Percentiles rank a stretch among this genome's conserved stretches.
phyloP scores from a whole-genome alignment of 305 asterid species.

The Fraxinus paxiana region DNA sequence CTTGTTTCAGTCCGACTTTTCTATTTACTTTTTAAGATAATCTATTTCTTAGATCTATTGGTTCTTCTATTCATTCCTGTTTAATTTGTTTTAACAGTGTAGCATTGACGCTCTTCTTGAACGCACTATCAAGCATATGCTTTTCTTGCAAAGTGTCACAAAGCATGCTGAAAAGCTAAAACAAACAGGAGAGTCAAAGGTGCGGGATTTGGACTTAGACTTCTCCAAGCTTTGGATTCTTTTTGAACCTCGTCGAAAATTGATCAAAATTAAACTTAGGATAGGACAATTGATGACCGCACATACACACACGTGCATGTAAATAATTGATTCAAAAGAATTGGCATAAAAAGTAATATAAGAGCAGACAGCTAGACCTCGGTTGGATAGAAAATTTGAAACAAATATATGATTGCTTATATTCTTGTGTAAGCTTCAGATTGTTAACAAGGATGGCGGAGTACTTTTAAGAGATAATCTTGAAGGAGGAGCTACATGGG shows the following conservation, averaged over 20 bases:
- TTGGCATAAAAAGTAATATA: neutral
- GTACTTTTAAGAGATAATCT: slow-evolving; percentile 44
- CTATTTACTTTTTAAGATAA: neutral
- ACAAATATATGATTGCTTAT: slow-evolving; percentile 4
- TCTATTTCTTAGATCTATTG: neutral
- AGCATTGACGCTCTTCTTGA: slow-evolving; percentile 80
- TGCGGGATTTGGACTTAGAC: slow-evolving; percentile 10
- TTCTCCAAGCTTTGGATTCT: neutral
- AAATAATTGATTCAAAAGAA: neutral
- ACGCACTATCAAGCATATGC: slow-evolving; percentile 77
- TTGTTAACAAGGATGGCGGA: slow-evolving; percentile 53
- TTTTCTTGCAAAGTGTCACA: slow-evolving; percentile 71
- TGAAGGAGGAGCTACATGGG: slow-evolving; percentile 85
- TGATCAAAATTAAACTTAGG: neutral
- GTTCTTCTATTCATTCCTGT: neutral
- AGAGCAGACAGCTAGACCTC: neutral
- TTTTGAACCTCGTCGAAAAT: neutral
- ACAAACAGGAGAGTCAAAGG: slow-evolving; percentile 64
- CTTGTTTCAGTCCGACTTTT: neutral
- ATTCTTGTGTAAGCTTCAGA: slow-evolving; percentile 33
- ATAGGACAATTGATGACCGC: neutral
- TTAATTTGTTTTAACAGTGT: slow-evolving; percentile 49
- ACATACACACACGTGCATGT: neutral
- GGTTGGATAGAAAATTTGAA: neutral
- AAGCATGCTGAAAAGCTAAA: slow-evolving; percentile 73